phyloP scores from a whole-genome alignment of 139 green algal genomes.

The Chlamydomonas sp. region DNA sequence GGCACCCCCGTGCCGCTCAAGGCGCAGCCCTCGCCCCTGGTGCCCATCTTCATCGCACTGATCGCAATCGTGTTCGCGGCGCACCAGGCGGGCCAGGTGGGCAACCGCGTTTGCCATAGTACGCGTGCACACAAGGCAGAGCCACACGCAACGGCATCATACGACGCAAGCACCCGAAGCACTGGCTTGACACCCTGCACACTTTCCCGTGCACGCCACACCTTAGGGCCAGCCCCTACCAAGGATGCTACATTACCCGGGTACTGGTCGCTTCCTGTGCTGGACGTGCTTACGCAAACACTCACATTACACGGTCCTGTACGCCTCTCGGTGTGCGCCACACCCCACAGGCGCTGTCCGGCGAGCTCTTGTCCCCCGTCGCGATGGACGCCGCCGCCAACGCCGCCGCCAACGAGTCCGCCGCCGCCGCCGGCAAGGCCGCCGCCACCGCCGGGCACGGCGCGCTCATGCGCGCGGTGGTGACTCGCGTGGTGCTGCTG shows the following conservation, averaged over 20 bases:
- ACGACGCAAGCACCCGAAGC: too few relatives aligned
- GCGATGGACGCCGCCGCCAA: background rate
- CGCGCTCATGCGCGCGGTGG: slow-evolving; percentile 31
- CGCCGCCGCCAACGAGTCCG: background rate
- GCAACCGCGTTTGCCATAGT: background rate
- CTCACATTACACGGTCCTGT: background rate
- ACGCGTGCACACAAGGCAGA: too few relatives aligned
- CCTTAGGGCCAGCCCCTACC: too few relatives aligned
- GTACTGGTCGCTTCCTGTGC: background rate
- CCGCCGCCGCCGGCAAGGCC: background rate
- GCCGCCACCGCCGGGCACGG: background rate
- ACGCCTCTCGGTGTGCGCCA: background rate
- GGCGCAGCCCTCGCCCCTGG: slow-evolving; percentile 50
- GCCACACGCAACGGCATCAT: too few relatives aligned
- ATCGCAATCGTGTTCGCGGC: slow-evolving; percentile 23
- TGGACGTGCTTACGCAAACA: background rate
- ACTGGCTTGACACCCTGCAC: too few relatives aligned
- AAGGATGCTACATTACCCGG: too few relatives aligned
- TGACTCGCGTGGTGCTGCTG: slow-evolving; percentile 55
- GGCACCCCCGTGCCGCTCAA: slow-evolving; percentile 41
- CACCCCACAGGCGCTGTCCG: background rate
- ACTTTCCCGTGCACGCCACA: too few relatives aligned
- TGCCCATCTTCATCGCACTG: slow-evolving; percentile 43
- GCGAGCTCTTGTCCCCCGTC: background rate
- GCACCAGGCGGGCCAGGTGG: slow-evolving; percentile 10